A percentile compares a stretch with the other conserved stretches of the same genome.
These are phyloP conservation scores for Selaginella tamariscina DNA, from an alignment of 75 land plant species.

Conservation along the genomic window DNA sequence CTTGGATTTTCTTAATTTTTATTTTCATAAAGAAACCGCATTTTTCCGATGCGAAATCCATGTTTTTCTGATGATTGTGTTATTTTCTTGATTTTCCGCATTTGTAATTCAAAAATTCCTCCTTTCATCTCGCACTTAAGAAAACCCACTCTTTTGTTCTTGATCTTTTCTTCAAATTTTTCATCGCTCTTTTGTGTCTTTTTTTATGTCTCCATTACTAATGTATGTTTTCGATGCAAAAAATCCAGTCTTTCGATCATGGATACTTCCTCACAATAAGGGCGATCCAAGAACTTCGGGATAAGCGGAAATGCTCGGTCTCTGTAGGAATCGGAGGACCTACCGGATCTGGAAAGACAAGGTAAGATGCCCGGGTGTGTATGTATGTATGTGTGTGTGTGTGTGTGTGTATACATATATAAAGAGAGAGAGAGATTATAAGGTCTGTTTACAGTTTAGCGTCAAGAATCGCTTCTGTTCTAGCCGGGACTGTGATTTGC, in stretches of 20 bases:
- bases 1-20: no score
- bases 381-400: not conserved
- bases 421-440: no score
- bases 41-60: no score
- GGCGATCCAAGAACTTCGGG: constrained; percentile 95
- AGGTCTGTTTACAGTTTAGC: constrained; percentile 50
- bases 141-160: no score
- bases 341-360: constrained; percentile 92
- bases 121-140: no score
- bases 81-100: no score
- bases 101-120: no score
- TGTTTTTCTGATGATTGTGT: no score
- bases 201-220: not conserved
- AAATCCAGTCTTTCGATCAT: constrained; percentile 85
- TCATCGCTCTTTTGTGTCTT: not conserved
- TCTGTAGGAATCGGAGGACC: constrained; percentile 97
- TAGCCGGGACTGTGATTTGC: constrained; percentile 64
- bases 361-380: constrained; percentile 31
- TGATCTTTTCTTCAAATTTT: not conserved
- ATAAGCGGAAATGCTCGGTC: constrained; percentile 62
- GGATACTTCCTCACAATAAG: constrained; percentile 84
- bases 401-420: no score
- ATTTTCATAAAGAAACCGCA: not conserved
- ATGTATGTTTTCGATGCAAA: not conserved
- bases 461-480: constrained; percentile 81